phyloP scores from a whole-genome alignment of 163 green algal genomes.

The Prototheca cutis region DNA sequence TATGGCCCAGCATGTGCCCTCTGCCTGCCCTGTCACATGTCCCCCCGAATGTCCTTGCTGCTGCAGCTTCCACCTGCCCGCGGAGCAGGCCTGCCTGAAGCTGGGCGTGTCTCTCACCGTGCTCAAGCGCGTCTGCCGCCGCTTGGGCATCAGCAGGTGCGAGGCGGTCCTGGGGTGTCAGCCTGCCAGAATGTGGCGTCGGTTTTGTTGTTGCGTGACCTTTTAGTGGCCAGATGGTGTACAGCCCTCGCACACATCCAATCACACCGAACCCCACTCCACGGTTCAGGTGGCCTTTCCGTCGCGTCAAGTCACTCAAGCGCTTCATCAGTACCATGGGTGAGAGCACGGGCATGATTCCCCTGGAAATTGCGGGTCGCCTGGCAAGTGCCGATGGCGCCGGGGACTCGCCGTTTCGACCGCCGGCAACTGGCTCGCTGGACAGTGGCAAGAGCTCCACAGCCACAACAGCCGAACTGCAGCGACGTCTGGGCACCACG shows the following conservation, averaged over 20 bases:
- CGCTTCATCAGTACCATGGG: no score
- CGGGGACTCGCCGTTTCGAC: no score
- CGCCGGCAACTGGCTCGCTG: no score
- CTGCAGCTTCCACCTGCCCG: constrained; percentile 19
- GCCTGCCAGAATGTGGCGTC: background rate
- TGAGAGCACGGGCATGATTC: no score
- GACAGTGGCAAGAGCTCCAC: no score
- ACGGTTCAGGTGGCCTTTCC: background rate
- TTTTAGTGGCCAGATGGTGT: background rate
- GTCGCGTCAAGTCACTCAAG: background rate
- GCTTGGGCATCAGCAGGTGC: constrained; percentile 11
- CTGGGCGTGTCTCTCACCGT: constrained; percentile 17
- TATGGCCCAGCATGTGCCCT: background rate
- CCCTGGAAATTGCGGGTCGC: no score
- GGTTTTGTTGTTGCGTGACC: background rate
- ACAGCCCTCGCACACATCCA: background rate
- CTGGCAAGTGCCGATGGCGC: no score
- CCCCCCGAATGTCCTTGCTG: background rate
- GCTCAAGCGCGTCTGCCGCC: constrained; percentile 12
- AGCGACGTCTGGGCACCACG: no score
- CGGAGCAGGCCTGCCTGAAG: constrained; percentile 7
- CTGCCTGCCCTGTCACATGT: background rate
- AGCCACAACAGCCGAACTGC: no score
- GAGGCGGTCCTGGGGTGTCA: background rate
- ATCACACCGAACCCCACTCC: background rate